Conservation (phyloP, 352 stramenopile species). For the Phytophthora ohioensis region DNA sequence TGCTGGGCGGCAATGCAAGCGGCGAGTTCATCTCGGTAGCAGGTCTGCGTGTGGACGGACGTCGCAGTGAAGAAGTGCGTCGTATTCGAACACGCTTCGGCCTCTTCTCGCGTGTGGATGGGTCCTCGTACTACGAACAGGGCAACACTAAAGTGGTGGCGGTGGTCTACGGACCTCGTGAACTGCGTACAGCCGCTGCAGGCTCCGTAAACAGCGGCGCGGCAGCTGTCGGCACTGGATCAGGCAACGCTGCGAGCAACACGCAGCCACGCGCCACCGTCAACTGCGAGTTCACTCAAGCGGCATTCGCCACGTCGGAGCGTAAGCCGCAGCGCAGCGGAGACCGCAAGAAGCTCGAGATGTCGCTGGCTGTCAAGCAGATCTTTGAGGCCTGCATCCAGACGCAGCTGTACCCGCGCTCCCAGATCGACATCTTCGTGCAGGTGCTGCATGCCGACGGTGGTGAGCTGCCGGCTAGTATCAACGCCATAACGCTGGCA, state of each 20-base stretch:
- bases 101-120: conserved; percentile 87
- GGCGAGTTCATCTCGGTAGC: conserved; percentile 89
- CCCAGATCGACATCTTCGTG: conserved; percentile 94
- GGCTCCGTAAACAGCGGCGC: conserved; percentile 46
- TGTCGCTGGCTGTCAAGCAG: conserved; percentile 91
- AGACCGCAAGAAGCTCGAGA: conserved; percentile 90
- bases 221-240: conserved; percentile 58
- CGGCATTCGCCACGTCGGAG: conserved; percentile 89
- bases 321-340: conserved; percentile 80
- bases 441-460: conserved; percentile 93
- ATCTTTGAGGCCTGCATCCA: conserved; percentile 93
- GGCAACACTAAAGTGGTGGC: conserved; percentile 92
- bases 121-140: conserved; percentile 89
- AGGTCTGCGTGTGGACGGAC: conserved; percentile 85
- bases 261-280: conserved; percentile 76
- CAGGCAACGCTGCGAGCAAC: conserved; percentile 70
- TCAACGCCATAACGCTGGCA: conserved; percentile 92
- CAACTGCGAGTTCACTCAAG: conserved; percentile 90
- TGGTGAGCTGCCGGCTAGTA: conserved; percentile 85
- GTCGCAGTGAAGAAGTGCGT: conserved; percentile 85
- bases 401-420: conserved; percentile 91
- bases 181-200: conserved; percentile 63
- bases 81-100: conserved; percentile 86
- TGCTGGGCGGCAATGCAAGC: conserved; percentile 56
- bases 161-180: conserved; percentile 87